These are phyloP conservation scores for Hericium alpestre DNA, from an alignment of 768 basidiomycete genomes.

Conservation along the genomic window DNA sequence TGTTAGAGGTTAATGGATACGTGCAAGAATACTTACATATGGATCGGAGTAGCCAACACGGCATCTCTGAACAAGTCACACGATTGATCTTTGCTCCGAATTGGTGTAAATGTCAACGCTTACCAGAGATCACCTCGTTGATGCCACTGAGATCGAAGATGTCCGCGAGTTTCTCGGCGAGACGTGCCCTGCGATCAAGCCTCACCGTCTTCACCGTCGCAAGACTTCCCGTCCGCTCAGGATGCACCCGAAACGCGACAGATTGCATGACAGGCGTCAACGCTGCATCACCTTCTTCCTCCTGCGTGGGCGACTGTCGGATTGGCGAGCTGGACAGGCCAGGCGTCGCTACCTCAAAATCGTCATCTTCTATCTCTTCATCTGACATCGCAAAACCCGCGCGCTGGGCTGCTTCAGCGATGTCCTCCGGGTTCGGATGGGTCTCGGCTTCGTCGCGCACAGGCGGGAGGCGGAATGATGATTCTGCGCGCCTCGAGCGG, in stretches of 20 bases:
- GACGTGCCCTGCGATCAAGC: conserved; percentile 50
- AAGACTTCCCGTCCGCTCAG: conserved; percentile 27
- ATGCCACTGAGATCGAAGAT: conserved; percentile 78
- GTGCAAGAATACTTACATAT: conserved; percentile 51
- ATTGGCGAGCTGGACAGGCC: neutral
- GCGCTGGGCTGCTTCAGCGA: conserved; percentile 1
- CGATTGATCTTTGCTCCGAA: neutral
- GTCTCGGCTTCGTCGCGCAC: conserved; percentile 12
- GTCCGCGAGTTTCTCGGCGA: conserved; percentile 83
- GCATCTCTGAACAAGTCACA: conserved; percentile 52
- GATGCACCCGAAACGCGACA: conserved; percentile 3
- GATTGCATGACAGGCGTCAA: conserved; percentile 4
- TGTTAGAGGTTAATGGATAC: neutral
- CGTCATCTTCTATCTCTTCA: conserved; percentile 14
- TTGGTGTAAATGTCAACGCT: conserved; percentile 17
- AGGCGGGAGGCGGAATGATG: conserved; percentile 9
- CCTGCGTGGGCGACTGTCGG: neutral
- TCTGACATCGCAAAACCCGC: conserved; percentile 3
- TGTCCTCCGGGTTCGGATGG: neutral
- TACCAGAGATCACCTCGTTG: conserved; percentile 77
- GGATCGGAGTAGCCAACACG: conserved; percentile 86
- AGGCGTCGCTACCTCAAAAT: conserved; percentile 13
- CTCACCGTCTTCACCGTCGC: conserved; percentile 70
- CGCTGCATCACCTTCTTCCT: neutral
- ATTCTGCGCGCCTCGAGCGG: conserved; percentile 40